A percentile compares a stretch with the other conserved stretches of the same genome.
Conservation (phyloP, 73 alveolate species). For the Breviolum minutum region DNA sequence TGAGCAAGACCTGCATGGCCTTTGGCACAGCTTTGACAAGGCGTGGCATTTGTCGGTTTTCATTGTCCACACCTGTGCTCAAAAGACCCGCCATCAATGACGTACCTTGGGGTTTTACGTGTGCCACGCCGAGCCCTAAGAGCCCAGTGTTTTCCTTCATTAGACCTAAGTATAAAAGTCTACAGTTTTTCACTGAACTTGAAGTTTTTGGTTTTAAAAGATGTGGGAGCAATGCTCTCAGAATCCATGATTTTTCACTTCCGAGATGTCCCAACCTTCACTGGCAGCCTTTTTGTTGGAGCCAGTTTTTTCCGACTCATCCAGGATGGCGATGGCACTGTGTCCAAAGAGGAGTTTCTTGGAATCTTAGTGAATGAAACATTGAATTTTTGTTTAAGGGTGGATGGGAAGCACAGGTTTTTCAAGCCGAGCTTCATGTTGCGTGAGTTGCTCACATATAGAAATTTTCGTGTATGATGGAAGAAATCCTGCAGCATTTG, state of each 20-base stretch:
- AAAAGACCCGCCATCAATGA: no score
- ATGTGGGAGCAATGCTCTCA: no score
- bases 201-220: no score
- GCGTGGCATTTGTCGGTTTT: neutral
- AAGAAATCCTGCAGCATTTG: no score
- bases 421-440: neutral
- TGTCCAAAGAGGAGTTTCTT: slow-evolving; percentile 34
- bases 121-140: no score
- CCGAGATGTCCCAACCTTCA: neutral
- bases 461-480: no score
- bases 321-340: slow-evolving; percentile 64
- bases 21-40: slow-evolving; percentile 67
- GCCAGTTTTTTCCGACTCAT: neutral
- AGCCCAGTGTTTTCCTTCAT: no score
- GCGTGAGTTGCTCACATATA: neutral
- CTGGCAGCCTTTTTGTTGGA: neutral
- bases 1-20: slow-evolving; percentile 36
- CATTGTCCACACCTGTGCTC: no score
- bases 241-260: neutral
- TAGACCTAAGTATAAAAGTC: no score
- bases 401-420: neutral
- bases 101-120: no score
- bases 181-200: no score
- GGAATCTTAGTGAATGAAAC: neutral
- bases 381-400: no score